phyloP scores from a whole-genome alignment of 768 basidiomycete species.

The Phanerochaete sordida region DNA sequence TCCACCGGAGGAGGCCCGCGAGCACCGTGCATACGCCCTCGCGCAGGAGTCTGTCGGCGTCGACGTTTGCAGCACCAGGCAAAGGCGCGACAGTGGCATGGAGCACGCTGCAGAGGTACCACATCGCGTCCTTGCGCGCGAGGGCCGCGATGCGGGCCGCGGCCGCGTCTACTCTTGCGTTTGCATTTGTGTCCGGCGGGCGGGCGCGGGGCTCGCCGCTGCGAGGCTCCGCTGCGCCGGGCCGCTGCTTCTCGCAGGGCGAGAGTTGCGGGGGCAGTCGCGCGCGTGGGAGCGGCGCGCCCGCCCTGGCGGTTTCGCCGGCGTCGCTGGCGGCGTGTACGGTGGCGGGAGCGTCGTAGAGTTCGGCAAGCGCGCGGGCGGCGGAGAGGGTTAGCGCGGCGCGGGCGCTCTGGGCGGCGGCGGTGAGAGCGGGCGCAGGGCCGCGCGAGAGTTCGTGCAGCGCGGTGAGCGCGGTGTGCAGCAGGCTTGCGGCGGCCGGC shows the following conservation, averaged over 20 bases:
- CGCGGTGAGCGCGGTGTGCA: neutral
- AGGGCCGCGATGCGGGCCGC: slow-evolving; percentile 32
- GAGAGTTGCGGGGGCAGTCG: neutral
- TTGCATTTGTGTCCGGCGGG: too few species aligned
- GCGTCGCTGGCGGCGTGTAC: neutral
- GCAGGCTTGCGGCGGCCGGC: neutral
- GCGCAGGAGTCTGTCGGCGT: neutral
- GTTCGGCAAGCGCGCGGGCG: slow-evolving; percentile 1
- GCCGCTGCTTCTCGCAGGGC: neutral
- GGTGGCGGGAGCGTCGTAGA: neutral
- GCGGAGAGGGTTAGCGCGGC: neutral
- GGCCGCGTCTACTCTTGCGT: neutral
- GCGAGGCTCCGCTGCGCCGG: neutral
- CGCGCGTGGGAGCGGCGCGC: neutral
- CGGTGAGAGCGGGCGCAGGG: neutral
- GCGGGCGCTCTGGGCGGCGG: neutral
- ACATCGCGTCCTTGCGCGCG: slow-evolving; percentile 45
- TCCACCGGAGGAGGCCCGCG: slow-evolving; percentile 16
- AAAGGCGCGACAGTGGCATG: slow-evolving; percentile 29
- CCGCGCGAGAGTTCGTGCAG: neutral
- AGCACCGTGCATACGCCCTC: slow-evolving; percentile 17
- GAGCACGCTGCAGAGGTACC: slow-evolving; percentile 49
- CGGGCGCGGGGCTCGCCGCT: too few species aligned
- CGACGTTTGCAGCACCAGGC: neutral
- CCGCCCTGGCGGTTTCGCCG: neutral